Evolutionary conservation across 2,329 filamentous ascomycete genomes (phyloP).

Genomic region (Dactylellina leptospora): DNA sequence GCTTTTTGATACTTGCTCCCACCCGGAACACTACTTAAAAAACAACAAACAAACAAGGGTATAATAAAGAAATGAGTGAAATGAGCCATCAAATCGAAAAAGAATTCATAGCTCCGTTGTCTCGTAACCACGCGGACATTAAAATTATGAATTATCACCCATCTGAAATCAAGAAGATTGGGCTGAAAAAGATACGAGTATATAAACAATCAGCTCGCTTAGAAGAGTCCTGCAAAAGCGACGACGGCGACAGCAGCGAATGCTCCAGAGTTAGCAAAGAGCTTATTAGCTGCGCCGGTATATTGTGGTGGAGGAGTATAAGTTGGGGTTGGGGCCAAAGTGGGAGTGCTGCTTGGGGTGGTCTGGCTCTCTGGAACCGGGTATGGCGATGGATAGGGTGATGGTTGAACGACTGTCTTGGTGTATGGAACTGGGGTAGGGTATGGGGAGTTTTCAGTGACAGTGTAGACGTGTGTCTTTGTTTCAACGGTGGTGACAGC

Average conservation of each 20-base stretch:
- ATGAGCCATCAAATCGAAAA: no score
- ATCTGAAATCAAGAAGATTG: no score
- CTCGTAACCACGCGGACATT: neutral
- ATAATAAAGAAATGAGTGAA: no score
- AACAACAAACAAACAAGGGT: no score
- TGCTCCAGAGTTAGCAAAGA: slow-evolving; percentile 38
- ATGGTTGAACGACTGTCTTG: neutral
- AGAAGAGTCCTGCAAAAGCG: slow-evolving; percentile 15
- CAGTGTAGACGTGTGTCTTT: slow-evolving; percentile 29
- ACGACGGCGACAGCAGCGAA: slow-evolving; percentile 17
- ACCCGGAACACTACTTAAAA: no score
- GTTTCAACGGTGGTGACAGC: slow-evolving; percentile 26
- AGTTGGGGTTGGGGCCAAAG: slow-evolving; percentile 12
- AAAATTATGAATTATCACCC: neutral
- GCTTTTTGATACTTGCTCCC: no score
- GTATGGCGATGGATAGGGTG: neutral
- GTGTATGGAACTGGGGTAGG: slow-evolving; percentile 9
- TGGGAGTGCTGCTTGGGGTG: slow-evolving; percentile 6
- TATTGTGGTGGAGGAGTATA: slow-evolving; percentile 30
- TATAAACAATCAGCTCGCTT: slow-evolving; percentile 7
- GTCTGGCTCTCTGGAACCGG: neutral
- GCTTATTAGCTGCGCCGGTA: slow-evolving; percentile 32
- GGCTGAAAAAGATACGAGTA: neutral
- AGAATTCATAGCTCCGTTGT: no score
- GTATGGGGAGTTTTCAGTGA: slow-evolving; percentile 21